These are phyloP conservation scores for Tetrahymena elliotti DNA, from an alignment of 73 alveolate genomes.

Conservation along the genomic window DNA sequence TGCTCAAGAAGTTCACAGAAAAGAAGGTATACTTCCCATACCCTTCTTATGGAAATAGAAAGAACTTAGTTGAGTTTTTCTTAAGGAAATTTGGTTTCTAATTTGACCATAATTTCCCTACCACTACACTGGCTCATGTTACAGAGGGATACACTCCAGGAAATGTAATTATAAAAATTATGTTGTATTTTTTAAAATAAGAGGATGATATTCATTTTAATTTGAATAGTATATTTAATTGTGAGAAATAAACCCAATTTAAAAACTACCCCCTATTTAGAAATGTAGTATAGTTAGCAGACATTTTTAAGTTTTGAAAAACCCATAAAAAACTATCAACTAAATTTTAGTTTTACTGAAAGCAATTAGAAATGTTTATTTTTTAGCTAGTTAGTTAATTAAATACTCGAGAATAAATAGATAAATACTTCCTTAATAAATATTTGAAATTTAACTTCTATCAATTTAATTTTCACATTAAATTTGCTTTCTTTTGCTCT, in stretches of 20 bases:
- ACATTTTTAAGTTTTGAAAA: not conserved
- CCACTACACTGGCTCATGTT: conserved; percentile 72
- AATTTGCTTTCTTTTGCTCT: not conserved
- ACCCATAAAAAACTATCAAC: not conserved
- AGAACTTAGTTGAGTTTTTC: conserved; percentile 66
- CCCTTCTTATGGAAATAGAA: conserved; percentile 78
- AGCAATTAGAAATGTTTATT: not conserved
- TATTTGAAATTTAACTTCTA: not conserved
- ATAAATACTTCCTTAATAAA: not conserved
- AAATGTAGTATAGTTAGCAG: not conserved
- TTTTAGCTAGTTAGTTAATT: too few species aligned
- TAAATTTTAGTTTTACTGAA: not conserved
- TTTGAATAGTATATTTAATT: not conserved
- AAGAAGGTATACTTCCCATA: conserved; percentile 77
- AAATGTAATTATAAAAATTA: conserved; percentile 5
- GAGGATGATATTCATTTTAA: not conserved
- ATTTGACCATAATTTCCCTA: conserved; percentile 69
- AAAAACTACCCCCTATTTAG: not conserved
- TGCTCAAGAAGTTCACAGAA: conserved; percentile 68
- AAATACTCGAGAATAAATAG: too few species aligned
- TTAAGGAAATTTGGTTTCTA: conserved; percentile 56
- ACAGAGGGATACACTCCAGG: conserved; percentile 86
- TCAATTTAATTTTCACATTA: too few species aligned
- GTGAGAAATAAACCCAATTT: not conserved
- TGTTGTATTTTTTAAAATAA: not conserved